Conservation (phyloP, 257 asterid species). For the Nicotiana sylvestris region DNA sequence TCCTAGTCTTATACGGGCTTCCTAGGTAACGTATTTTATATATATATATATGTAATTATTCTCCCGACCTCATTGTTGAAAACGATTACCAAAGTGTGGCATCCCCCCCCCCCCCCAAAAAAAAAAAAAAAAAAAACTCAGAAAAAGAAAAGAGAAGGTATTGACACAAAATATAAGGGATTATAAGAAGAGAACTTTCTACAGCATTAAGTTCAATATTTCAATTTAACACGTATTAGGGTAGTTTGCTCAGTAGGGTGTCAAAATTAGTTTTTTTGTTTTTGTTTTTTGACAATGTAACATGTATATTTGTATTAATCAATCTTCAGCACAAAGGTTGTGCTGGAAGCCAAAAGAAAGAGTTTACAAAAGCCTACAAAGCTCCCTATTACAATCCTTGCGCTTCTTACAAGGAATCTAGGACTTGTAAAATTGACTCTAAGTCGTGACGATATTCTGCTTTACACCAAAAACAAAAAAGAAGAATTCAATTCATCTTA, state of each 20-base stretch:
- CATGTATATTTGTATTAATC: too few species aligned
- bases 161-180: neutral
- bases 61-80: neutral
- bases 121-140: neutral
- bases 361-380: too few species aligned
- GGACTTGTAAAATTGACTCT: too few species aligned
- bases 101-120: neutral
- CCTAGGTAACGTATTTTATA: constrained; percentile 53
- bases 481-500: too few species aligned
- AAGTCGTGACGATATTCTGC: too few species aligned
- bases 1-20: constrained; percentile 85
- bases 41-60: neutral
- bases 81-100: neutral
- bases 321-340: too few species aligned
- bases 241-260: neutral
- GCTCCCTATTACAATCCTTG: too few species aligned
- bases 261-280: neutral
- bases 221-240: neutral
- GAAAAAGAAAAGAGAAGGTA: neutral
- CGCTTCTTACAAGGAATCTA: too few species aligned
- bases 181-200: neutral
- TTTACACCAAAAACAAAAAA: too few species aligned
- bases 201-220: neutral
- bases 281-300: too few species aligned
- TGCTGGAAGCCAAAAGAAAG: too few species aligned